Base-by-base conservation (phyloP, 371 early-diverging fungal genomes). In the Chytridium lagenaria region DNA sequence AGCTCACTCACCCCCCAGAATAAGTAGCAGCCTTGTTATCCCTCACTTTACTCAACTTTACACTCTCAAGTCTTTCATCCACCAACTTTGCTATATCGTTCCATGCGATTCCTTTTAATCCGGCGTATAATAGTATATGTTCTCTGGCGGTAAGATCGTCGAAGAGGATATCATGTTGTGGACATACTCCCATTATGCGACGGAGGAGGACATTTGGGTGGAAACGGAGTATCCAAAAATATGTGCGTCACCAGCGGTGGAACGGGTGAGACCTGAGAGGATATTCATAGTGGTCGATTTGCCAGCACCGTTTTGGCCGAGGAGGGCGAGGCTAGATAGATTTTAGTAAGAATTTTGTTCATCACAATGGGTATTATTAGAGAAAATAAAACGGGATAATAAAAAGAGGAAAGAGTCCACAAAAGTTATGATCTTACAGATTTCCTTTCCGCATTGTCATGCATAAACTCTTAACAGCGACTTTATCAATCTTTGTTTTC, bases 151-250 rank as follows among this genome's bases (percentile, higher is more conserved):
- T 88, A 30, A 90, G 73, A 22, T 84, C 85, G 19, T 85, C 85
- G 67, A 89, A 88, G 23, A 90, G 76, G 33, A 89, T 86, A 70
- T 90, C 89, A 72, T 86, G 85, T 55, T 80, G 81, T 12, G 91
- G 91, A 70, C 92, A 92, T 23, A 92, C 85, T 30, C 92, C 91
- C 85, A 92, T 84, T 69, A 87, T 82, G 0, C 77, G 77, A 33
- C 91, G 86, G 68, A 92, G 90, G 75, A 61, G 12, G 82, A 75
- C 86, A 90, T 88, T 40, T 89, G 84, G 59, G 77, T 72, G 37
- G 78, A 71, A 55, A 90, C 85, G 16, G 78, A 80, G 39, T 78
- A 72, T 2, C 87, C 86, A 75, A 84, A 90, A 44, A 90, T 86
- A 22, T 84, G 40, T 38, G 84, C 75, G n/a, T 89, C 90, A 34